Evolutionary conservation across 2,329 filamentous ascomycete genomes (phyloP), one percentile per base, ranked within the genome.

Genomic region (Harringtonia aguacate): DNA sequence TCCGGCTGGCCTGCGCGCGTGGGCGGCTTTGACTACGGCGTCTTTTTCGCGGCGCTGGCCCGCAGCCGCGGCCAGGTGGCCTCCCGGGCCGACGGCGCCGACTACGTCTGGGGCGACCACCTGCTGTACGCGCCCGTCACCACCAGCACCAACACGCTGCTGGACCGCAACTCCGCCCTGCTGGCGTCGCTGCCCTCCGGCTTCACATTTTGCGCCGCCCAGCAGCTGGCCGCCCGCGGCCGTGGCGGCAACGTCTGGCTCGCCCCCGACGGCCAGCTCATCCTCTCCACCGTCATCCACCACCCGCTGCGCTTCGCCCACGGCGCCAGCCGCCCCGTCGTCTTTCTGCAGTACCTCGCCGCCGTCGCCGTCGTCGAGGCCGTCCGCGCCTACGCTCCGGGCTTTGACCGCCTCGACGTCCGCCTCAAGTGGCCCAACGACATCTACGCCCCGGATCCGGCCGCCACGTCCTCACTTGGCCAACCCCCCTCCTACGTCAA

Each of bases 341-440:
- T 95, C 1, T 97, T 98, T 61, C 72, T 97, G 24, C 92, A 97
- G 61, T 98, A 98, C 58, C 74, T 98, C 14, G 81, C 87, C 0
- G 89, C 88, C 1, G 77, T 98, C 37, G 89, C 92, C 34, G 84
- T 90, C 35, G 83, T 94, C 3, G 77, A 86, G 49, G 90, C 86
- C 0, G 81, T 97, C 24, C 81, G 85, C 50, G 73, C 71, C 22
- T 97, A 97, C 57, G 87, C 82, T 39, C 63, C 64, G 3, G 86
- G 81, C 8, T 97, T 94, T 61, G 70, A 77, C 7, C 69, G 77
- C 0, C 61, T 97, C 5, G 85, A 86, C 1, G 73, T 98, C 34
- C 88, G 85, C 58, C 66, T 98, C 28, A 98, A 98, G 62, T 98
- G 92, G 92, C 92, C 92, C 12, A 98, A 98, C 56, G 92, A 98